Conservation (phyloP, 2,329 filamentous ascomycete species). For the Fusarium domesticum region DNA sequence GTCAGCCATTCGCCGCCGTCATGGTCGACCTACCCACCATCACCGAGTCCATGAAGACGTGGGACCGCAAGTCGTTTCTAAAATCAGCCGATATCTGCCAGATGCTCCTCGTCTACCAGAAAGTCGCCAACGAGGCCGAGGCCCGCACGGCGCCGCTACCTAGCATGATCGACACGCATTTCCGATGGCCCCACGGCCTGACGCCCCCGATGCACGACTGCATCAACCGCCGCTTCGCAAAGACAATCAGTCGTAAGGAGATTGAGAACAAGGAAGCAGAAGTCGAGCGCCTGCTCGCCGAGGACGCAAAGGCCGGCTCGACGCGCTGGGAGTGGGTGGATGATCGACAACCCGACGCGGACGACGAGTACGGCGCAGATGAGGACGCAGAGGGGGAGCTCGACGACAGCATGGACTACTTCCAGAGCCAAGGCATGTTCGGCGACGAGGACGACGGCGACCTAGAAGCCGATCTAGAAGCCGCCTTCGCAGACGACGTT, state of each 20-base stretch:
- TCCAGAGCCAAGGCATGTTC: slow-evolving; percentile 31
- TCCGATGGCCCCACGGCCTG: slow-evolving; percentile 79
- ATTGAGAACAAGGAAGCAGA: slow-evolving; percentile 81
- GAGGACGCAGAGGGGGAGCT: slow-evolving; percentile 50
- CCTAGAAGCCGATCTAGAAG: slow-evolving; percentile 54
- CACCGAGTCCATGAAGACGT: slow-evolving; percentile 88
- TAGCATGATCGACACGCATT: slow-evolving; percentile 63
- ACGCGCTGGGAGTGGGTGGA: slow-evolving; percentile 66
- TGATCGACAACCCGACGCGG: slow-evolving; percentile 40
- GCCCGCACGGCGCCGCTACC: slow-evolving; percentile 67
- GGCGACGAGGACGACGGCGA: slow-evolving; percentile 43
- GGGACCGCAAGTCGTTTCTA: slow-evolving; percentile 83
- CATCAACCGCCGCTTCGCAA: slow-evolving; percentile 76
- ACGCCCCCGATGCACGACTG: slow-evolving; percentile 87
- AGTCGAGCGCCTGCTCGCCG: slow-evolving; percentile 69
- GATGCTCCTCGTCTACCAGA: slow-evolving; percentile 77
- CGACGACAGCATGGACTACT: slow-evolving; percentile 44
- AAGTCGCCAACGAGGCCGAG: slow-evolving; percentile 63
- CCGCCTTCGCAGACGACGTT: slow-evolving; percentile 47
- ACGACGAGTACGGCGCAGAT: slow-evolving; percentile 46
- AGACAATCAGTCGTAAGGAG: slow-evolving; percentile 76
- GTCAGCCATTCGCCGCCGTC: slow-evolving; percentile 70
- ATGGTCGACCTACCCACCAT: slow-evolving; percentile 84
- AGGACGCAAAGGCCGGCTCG: slow-evolving; percentile 61
- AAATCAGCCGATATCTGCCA: slow-evolving; percentile 87